A percentile compares a stretch with the other conserved stretches of the same genome.
Conservation (phyloP, 805 yeast genomes). For the Candida vartiovaarae region DNA sequence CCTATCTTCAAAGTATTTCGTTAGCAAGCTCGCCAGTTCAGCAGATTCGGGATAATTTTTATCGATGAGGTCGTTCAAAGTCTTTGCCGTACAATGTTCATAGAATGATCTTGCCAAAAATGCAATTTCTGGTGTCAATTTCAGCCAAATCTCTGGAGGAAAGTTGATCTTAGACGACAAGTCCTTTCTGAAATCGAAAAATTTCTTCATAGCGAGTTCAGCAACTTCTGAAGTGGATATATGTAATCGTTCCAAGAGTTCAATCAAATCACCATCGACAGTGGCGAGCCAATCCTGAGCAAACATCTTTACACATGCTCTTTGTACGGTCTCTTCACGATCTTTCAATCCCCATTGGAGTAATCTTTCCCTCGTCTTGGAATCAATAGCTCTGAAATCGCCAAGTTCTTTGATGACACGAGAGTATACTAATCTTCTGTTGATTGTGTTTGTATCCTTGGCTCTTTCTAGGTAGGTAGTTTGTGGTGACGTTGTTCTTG, state of each 20-base stretch:
- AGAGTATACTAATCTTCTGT: slow-evolving; percentile 67
- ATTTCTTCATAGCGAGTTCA: slow-evolving; percentile 53
- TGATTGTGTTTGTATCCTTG: slow-evolving; percentile 65
- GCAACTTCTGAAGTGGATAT: slow-evolving; percentile 65
- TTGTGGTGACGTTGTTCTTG: slow-evolving; percentile 45
- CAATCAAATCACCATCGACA: slow-evolving; percentile 63
- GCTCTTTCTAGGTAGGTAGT: slow-evolving; percentile 69
- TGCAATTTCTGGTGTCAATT: slow-evolving; percentile 66
- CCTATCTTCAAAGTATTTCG: slow-evolving; percentile 48
- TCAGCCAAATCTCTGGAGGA: slow-evolving; percentile 60
- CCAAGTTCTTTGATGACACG: slow-evolving; percentile 62
- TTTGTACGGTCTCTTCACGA: slow-evolving; percentile 66
- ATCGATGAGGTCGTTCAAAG: slow-evolving; percentile 50
- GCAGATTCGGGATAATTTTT: slow-evolving; percentile 74
- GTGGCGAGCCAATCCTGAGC: slow-evolving; percentile 65
- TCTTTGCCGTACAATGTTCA: slow-evolving; percentile 52
- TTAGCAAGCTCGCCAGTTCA: slow-evolving; percentile 53
- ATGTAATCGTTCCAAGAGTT: slow-evolving; percentile 63
- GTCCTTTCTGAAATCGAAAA: slow-evolving; percentile 59
- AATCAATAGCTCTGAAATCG: slow-evolving; percentile 48
- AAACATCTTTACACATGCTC: slow-evolving; percentile 67
- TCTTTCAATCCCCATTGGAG: slow-evolving; percentile 84
- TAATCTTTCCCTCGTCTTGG: slow-evolving; percentile 54
- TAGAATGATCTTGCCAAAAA: slow-evolving; percentile 65
- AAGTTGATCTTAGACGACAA: slow-evolving; percentile 52